These are phyloP conservation scores for Metarhizium guizhouense DNA, from an alignment of 2,329 filamentous ascomycete genomes.

Conservation along the genomic window DNA sequence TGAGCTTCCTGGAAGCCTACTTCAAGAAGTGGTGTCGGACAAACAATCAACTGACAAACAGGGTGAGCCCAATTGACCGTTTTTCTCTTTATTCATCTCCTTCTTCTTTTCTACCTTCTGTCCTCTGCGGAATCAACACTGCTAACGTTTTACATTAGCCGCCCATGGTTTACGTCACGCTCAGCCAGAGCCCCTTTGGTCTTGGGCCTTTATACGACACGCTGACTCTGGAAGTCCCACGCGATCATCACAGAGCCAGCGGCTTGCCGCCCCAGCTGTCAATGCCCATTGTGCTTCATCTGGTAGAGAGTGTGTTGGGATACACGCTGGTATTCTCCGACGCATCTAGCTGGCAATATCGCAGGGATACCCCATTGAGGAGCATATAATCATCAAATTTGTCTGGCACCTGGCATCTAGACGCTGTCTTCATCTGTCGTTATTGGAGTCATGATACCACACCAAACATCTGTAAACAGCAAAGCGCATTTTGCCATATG, in stretches of 20 bases:
- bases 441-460: not conserved
- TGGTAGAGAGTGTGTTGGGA: no score
- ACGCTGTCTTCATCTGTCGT: not conserved
- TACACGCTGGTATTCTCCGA: no score
- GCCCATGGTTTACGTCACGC: constrained; percentile 29
- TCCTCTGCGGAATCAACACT: constrained; percentile 26
- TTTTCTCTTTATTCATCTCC: no score
- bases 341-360: no score
- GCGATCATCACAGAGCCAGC: constrained; percentile 20
- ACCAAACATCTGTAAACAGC: not conserved
- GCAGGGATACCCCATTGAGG: no score
- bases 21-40: no score
- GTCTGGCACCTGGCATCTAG: no score
- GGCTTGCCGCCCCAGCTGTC: constrained; percentile 23
- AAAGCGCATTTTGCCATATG: not conserved
- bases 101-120: constrained; percentile 8
- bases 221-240: constrained; percentile 25
- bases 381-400: constrained; percentile 21
- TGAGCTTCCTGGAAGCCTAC: no score
- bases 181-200: constrained; percentile 36
- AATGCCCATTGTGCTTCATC: constrained; percentile 22
- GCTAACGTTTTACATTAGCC: constrained; percentile 22
- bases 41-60: no score
- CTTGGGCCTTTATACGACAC: constrained; percentile 34
- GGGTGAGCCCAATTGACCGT: no score